A percentile compares a stretch with the other conserved stretches of the same genome.
These are phyloP conservation scores for Escovopsis sp. DNA, from an alignment of 2,329 filamentous ascomycete genomes.

Conservation along the genomic window DNA sequence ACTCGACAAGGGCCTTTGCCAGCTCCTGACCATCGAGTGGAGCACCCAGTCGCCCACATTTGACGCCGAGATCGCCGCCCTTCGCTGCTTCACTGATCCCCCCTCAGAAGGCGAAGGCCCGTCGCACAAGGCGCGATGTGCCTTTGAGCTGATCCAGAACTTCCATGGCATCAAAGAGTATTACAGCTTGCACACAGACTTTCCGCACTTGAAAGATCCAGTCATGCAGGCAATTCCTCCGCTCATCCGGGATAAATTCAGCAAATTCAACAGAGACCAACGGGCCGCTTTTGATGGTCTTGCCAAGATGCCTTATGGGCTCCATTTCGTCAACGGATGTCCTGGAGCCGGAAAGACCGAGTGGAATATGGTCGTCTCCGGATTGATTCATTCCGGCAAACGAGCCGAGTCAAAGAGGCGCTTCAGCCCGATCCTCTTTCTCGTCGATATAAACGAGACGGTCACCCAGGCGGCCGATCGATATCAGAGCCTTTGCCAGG, in stretches of 20 bases:
- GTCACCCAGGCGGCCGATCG: slow-evolving; percentile 30
- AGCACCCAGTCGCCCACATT: slow-evolving; percentile 14
- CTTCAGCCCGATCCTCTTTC: slow-evolving; percentile 25
- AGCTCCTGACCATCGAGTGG: slow-evolving; percentile 15
- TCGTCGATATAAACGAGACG: slow-evolving; percentile 33
- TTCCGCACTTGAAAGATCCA: slow-evolving; percentile 22
- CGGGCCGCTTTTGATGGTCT: slow-evolving; percentile 20
- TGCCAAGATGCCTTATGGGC: slow-evolving; percentile 23
- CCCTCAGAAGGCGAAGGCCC: slow-evolving; percentile 7
- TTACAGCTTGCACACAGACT: slow-evolving; percentile 13
- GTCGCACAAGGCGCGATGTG: slow-evolving; percentile 10
- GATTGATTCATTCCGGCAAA: slow-evolving; percentile 20
- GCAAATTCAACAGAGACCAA: slow-evolving; percentile 24
- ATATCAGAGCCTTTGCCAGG: slow-evolving; percentile 22
- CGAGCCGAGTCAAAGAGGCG: slow-evolving; percentile 9
- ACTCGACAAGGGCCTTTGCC: slow-evolving; percentile 7
- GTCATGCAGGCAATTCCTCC: slow-evolving; percentile 9
- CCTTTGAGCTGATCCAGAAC: slow-evolving; percentile 19
- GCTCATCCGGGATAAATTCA: slow-evolving; percentile 15
- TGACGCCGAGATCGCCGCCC: slow-evolving; percentile 19
- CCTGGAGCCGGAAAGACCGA: slow-evolving; percentile 34
- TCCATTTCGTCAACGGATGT: slow-evolving; percentile 31
- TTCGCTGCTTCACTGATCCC: slow-evolving; percentile 12
- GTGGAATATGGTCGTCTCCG: slow-evolving; percentile 28
- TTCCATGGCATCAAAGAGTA: slow-evolving; percentile 12